These are phyloP conservation scores for Fraxinus xanthoxyloides DNA, from an alignment of 305 asterid species.

Conservation along the genomic window DNA sequence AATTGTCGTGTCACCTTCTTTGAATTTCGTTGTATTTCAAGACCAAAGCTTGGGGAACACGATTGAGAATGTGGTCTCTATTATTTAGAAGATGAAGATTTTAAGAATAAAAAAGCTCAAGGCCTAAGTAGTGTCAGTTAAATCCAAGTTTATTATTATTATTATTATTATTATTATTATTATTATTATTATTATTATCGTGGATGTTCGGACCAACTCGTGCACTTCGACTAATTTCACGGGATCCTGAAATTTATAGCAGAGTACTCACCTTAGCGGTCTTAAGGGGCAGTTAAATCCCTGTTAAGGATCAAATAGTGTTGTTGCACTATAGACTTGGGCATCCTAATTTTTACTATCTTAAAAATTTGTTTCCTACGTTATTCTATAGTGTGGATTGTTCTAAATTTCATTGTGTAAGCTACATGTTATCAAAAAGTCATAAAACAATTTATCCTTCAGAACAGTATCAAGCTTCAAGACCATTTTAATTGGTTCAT, in stretches of 20 bases:
- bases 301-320: not conserved
- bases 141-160: too few species aligned
- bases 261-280: too few species aligned
- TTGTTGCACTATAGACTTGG: not conserved
- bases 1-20: not conserved
- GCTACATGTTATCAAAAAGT: not conserved
- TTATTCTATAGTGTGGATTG: not conserved
- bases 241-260: too few species aligned
- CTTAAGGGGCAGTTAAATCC: not conserved
- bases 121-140: not conserved
- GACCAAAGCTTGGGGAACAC: not conserved
- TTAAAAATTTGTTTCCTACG: not conserved
- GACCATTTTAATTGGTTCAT: not conserved
- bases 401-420: not conserved
- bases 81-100: not conserved
- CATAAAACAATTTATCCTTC: not conserved
- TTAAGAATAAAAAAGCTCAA: not conserved
- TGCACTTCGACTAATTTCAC: too few species aligned
- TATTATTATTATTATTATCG: too few species aligned
- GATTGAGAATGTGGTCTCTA: slow-evolving; percentile 1
- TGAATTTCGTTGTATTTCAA: not conserved
- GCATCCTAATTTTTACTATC: not conserved
- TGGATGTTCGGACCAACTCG: too few species aligned
- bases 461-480: not conserved
- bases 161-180: too few species aligned